Evolutionary conservation across 345 rosid genomes (phyloP).

Genomic region (Gossypium ekmanianum): DNA sequence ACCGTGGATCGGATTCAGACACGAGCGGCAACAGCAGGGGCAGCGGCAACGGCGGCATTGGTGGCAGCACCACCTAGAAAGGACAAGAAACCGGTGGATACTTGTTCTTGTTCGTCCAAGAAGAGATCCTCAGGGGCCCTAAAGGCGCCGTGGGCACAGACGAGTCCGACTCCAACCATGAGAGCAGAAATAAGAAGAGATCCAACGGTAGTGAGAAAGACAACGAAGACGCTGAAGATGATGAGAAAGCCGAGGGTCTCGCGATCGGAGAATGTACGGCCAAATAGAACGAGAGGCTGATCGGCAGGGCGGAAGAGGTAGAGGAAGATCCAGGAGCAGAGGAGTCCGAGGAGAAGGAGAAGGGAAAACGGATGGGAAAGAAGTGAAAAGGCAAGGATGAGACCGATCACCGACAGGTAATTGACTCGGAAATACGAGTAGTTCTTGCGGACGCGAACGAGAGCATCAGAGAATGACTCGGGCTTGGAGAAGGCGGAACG

Average conservation of each 20-base stretch:
- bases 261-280: slow-evolving; percentile 56
- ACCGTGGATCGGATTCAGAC: slow-evolving; percentile 25
- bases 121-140: slow-evolving; percentile 72
- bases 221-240: slow-evolving; percentile 50
- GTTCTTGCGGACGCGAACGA: slow-evolving; percentile 48
- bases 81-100: slow-evolving; percentile 59
- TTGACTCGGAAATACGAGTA: slow-evolving; percentile 52
- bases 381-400: slow-evolving; percentile 44
- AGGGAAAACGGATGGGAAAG: slow-evolving; percentile 67
- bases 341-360: slow-evolving; percentile 56
- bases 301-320: slow-evolving; percentile 73
- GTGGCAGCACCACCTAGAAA: slow-evolving; percentile 71
- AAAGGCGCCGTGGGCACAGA: slow-evolving; percentile 70
- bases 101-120: slow-evolving; percentile 68
- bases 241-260: slow-evolving; percentile 66
- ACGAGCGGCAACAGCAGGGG: slow-evolving; percentile 51
- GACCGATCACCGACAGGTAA: slow-evolving; percentile 39
- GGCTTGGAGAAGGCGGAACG: slow-evolving; percentile 53
- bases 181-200: slow-evolving; percentile 68
- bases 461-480: slow-evolving; percentile 46
- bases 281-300: slow-evolving; percentile 56
- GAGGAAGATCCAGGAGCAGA: slow-evolving; percentile 69
- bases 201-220: slow-evolving; percentile 72
- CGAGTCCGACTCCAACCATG: slow-evolving; percentile 55
- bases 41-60: slow-evolving; percentile 46